Conservation (phyloP, 495 filamentous ascomycete species). For the Tuber borchii region DNA sequence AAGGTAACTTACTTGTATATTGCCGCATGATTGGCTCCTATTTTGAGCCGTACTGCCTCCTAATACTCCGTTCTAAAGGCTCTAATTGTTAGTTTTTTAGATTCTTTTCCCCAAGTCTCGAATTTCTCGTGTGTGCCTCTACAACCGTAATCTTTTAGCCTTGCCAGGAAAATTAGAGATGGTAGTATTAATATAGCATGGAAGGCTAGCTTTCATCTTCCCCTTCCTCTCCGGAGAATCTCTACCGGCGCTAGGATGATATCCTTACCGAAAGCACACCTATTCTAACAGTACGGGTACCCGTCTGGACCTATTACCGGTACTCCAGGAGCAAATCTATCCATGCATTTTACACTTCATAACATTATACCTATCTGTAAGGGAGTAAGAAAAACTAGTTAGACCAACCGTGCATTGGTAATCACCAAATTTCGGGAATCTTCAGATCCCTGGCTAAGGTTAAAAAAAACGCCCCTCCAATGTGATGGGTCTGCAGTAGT, state of each 20-base stretch:
- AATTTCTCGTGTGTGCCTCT: neutral
- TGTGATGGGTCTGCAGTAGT: neutral
- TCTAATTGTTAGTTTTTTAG: neutral
- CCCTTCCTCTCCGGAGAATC: neutral
- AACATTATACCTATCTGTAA: neutral
- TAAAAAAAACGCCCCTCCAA: neutral
- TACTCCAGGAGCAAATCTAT: neutral
- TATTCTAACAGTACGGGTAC: neutral
- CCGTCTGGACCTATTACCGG: neutral
- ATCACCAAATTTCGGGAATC: neutral
- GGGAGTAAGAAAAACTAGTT: neutral
- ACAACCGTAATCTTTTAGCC: neutral
- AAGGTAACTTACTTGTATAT: neutral
- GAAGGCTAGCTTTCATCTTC: neutral
- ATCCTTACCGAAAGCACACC: neutral
- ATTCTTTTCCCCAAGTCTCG: neutral
- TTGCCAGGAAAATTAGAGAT: neutral
- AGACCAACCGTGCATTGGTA: neutral
- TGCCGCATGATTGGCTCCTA: neutral
- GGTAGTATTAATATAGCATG: neutral
- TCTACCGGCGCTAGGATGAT: neutral
- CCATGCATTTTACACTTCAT: neutral
- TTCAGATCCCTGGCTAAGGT: neutral
- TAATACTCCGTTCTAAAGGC: neutral
- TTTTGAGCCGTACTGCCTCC: neutral